Base-by-base conservation (phyloP, 768 basidiomycete genomes). In the Boletus tylopilopsis region DNA sequence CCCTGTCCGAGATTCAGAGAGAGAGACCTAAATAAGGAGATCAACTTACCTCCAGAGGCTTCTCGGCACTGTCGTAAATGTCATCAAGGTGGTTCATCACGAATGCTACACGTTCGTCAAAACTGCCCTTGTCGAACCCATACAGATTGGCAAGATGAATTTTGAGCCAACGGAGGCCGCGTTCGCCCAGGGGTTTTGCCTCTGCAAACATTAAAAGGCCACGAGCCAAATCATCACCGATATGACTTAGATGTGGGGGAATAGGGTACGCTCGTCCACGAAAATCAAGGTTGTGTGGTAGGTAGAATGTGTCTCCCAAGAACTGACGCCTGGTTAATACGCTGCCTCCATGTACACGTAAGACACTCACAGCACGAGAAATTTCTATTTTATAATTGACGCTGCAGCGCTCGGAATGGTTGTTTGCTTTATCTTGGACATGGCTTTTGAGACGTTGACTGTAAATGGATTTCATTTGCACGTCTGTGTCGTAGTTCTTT, bases 321-420 rank as follows among this genome's bases (percentile, higher is more conserved):
- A 94, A 96, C 85, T 91, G 50, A 4, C 23, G 3, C 50, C 34
- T 10, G 8, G 39, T 50, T 21, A 54, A 40, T 33, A 50, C 27
- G 6, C 13, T 37, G 23, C 6, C 33, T 36, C 35, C 33, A 36
- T 46, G 22, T 38, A 24, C 36, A 39, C 42, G 27, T 21, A 45
- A 30, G 11, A 39, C 23, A 76, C 85, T 66, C 64, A 93, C 91
- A 44, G 94, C 85, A 43, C 89, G 79, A 9, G 93, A 94, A 60
- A 97, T 95, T 71, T 98, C 95, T 49, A 99, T 84, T 67, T 94
- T 95, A 69, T 97, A 97, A 66, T 97, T 98, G 40, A 94, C 84
- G 62, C 77, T 89, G 66, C 95, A 98, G 36, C 95, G 76, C 37
- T 94, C 90, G 4, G 90, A 90, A 66, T 96, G 94, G 57, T 90